Percentiles rank a stretch among this genome's conserved stretches.
These are phyloP conservation scores for Ophiostoma himal-ulmi DNA, from an alignment of 2,329 filamentous ascomycete species.

Conservation along the genomic window DNA sequence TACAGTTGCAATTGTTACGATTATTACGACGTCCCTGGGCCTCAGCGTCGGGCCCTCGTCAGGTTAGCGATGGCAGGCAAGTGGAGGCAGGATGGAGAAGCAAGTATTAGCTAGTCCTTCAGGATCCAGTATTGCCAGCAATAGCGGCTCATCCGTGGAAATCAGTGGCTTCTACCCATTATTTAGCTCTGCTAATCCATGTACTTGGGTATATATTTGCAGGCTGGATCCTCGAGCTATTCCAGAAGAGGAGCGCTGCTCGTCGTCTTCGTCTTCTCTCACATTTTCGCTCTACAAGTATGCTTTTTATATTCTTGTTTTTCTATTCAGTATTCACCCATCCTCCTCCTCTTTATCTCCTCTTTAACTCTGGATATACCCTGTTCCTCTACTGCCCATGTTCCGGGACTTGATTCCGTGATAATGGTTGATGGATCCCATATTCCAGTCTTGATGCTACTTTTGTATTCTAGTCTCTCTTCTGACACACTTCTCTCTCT, in stretches of 20 bases:
- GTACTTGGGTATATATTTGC: not conserved
- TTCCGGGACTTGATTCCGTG: constrained; percentile 25
- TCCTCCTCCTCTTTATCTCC: not conserved
- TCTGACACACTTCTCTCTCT: not conserved
- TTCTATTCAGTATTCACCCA: not conserved
- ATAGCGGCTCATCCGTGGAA: not conserved
- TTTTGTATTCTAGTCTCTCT: constrained; percentile 8
- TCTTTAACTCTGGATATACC: not conserved
- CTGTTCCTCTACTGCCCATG: constrained; percentile 20
- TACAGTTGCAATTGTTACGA: not conserved
- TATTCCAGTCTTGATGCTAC: constrained; percentile 9
- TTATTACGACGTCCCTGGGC: constrained; percentile 11
- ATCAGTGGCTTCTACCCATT: not conserved
- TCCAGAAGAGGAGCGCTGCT: constrained; percentile 19
- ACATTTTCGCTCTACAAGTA: not conserved
- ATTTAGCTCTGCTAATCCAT: not conserved
- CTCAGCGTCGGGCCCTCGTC: constrained; percentile 14
- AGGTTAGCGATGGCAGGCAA: not conserved
- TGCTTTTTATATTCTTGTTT: not conserved
- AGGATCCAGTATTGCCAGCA: not conserved
- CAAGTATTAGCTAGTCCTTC: not conserved
- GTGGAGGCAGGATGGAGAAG: not conserved
- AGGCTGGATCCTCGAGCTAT: constrained; percentile 14
- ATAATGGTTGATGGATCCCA: constrained; percentile 21
- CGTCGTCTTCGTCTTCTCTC: constrained; percentile 5